Conservation (phyloP, 2,329 filamentous ascomycete genomes). For the Fonsecaea monophora region DNA sequence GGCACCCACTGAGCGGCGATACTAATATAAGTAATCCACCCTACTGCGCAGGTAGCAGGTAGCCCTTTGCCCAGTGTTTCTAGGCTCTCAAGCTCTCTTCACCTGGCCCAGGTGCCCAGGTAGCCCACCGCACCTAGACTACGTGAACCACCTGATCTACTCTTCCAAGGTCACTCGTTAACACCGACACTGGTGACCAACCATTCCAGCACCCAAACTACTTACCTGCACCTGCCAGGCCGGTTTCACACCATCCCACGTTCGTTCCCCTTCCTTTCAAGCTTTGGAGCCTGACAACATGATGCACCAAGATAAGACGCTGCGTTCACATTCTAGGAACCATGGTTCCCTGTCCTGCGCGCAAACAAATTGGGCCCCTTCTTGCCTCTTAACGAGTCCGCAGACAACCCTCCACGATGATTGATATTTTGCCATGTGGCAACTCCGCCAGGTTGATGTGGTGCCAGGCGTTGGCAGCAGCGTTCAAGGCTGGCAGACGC, state of each 20-base stretch:
- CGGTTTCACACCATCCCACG: constrained; percentile 16
- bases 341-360: not conserved
- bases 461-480: not conserved
- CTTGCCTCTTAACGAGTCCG: not conserved
- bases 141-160: constrained; percentile 16
- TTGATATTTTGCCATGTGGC: constrained; percentile 12
- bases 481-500: not conserved
- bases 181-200: constrained; percentile 11
- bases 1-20: not conserved
- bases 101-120: constrained; percentile 1
- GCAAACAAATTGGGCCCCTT: not conserved
- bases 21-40: constrained; percentile 6
- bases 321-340: not conserved
- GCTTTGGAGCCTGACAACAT: constrained; percentile 13
- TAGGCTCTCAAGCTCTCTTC: constrained; percentile 1
- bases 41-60: not conserved
- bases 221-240: constrained; percentile 5
- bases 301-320: constrained; percentile 3
- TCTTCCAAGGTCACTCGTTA: constrained; percentile 6
- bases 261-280: constrained; percentile 10
- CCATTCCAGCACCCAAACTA: constrained; percentile 4
- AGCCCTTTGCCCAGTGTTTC: constrained; percentile 4
- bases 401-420: not conserved
- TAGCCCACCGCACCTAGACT: constrained; percentile 11
- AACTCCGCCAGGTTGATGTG: not conserved